Evolutionary conservation across 768 basidiomycete genomes (phyloP).

Genomic region (Russula foetens): DNA sequence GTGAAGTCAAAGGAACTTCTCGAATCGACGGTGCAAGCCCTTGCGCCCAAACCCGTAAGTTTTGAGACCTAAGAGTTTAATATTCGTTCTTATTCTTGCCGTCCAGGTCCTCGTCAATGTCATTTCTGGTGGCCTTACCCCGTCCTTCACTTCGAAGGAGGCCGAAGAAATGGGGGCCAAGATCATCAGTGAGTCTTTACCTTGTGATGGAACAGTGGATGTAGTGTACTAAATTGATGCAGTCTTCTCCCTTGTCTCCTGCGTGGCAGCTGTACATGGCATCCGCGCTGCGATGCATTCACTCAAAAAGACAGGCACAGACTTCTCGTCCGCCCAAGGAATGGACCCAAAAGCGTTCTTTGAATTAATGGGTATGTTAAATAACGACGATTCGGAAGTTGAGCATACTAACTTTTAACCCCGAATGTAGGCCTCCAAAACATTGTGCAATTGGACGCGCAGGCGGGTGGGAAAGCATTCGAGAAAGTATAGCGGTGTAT

Average conservation of each 20-base stretch:
- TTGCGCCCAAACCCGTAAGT: constrained; percentile 62
- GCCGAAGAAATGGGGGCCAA: constrained; percentile 67
- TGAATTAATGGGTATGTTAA: constrained; percentile 58
- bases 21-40: constrained; percentile 51
- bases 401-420: background rate
- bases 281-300: constrained; percentile 70
- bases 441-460: constrained; percentile 44
- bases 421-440: constrained; percentile 41
- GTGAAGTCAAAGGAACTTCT: constrained; percentile 62
- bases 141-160: constrained; percentile 61
- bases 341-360: constrained; percentile 79
- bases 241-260: constrained; percentile 74
- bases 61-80: background rate
- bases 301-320: constrained; percentile 71
- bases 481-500: background rate
- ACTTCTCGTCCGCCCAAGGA: constrained; percentile 47
- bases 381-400: background rate
- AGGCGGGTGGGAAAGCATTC: constrained; percentile 5
- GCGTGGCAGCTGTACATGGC: constrained; percentile 71
- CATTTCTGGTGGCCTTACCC: constrained; percentile 70
- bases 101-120: constrained; percentile 64
- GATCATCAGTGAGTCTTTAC: constrained; percentile 53
- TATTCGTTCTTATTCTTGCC: background rate
- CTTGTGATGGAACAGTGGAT: background rate
- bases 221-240: background rate